Percentiles rank a stretch among this genome's conserved stretches.
Evolutionary conservation across 495 filamentous ascomycete genomes (phyloP).

Genomic region (Neurospora tetraspora): DNA sequence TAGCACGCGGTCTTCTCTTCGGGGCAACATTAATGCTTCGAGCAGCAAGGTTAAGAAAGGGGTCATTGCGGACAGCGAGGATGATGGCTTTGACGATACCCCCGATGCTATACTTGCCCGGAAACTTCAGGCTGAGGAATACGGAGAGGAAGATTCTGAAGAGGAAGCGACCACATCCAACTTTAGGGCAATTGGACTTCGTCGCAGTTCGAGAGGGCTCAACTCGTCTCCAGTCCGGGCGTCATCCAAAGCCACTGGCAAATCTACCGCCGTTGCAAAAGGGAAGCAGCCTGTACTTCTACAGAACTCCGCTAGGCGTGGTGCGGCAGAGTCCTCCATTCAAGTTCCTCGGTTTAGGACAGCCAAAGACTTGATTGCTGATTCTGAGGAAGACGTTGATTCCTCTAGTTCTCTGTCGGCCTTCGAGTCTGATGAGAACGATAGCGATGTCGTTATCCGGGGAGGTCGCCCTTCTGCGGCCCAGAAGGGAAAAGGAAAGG

Average conservation of each 20-base stretch:
- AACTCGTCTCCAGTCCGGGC: neutral
- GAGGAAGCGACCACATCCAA: neutral
- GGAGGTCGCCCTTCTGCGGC: neutral
- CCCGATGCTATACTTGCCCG: constrained; percentile 45
- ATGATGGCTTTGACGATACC: constrained; percentile 16
- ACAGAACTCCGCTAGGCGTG: neutral
- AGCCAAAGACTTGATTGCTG: neutral
- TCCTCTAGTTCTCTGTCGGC: neutral
- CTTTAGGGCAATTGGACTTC: neutral
- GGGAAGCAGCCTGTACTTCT: neutral
- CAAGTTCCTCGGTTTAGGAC: neutral
- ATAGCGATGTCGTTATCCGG: neutral
- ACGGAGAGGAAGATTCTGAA: constrained; percentile 12
- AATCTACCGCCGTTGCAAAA: neutral
- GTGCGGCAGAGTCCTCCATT: neutral
- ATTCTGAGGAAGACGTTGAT: constrained; percentile 7
- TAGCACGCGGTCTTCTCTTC: neutral
- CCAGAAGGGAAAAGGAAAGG: neutral
- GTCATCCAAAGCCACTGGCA: neutral
- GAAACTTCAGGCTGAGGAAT: constrained; percentile 50
- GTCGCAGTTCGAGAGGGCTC: constrained; percentile 6
- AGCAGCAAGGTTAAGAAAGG: constrained; percentile 11
- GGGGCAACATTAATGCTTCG: neutral
- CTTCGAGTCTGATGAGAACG: constrained; percentile 2
- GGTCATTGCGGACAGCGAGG: constrained; percentile 20